Evolutionary conservation across 305 asterid species (phyloP).

Genomic region (Striga hermonthica): DNA sequence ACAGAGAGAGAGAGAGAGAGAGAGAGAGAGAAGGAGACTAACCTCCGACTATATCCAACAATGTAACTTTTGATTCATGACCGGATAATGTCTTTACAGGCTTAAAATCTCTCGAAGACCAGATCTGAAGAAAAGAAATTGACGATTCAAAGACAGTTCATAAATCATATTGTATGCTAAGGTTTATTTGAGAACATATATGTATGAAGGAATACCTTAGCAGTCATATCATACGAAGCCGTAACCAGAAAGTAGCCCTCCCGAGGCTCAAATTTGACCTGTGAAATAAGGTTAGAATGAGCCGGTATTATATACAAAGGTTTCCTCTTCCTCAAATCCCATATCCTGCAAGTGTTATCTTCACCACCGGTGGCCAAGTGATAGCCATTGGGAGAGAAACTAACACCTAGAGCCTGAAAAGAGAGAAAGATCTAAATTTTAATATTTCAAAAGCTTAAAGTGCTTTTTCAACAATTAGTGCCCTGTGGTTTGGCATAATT

Average conservation of each 20-base stretch:
- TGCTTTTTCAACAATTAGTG: neutral
- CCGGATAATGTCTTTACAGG: constrained; percentile 79
- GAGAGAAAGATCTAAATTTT: constrained; percentile 17
- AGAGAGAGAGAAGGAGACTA: constrained; percentile 25
- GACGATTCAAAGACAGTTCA: constrained; percentile 7
- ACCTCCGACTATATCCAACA: constrained; percentile 79
- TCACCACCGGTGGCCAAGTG: constrained; percentile 95
- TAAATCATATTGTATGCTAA: neutral
- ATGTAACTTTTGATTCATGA: constrained; percentile 84
- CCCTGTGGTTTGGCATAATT: constrained; percentile 6
- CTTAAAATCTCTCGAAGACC: constrained; percentile 91
- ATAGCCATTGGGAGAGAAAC: constrained; percentile 89
- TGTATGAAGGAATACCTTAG: constrained; percentile 54
- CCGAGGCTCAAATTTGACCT: constrained; percentile 90
- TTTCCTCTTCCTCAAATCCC: constrained; percentile 91
- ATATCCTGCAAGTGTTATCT: constrained; percentile 91
- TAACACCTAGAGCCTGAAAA: constrained; percentile 67
- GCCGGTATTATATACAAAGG: constrained; percentile 80
- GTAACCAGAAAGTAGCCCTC: constrained; percentile 91
- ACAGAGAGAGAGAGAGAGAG: neutral
- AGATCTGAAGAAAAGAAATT: constrained; percentile 49
- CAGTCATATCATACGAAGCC: constrained; percentile 84
- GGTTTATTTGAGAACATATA: neutral
- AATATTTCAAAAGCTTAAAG: constrained; percentile 3
- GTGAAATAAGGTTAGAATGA: constrained; percentile 84